phyloP scores from a whole-genome alignment of 352 stramenopile species.

The Globisporangium megalacanthum region DNA sequence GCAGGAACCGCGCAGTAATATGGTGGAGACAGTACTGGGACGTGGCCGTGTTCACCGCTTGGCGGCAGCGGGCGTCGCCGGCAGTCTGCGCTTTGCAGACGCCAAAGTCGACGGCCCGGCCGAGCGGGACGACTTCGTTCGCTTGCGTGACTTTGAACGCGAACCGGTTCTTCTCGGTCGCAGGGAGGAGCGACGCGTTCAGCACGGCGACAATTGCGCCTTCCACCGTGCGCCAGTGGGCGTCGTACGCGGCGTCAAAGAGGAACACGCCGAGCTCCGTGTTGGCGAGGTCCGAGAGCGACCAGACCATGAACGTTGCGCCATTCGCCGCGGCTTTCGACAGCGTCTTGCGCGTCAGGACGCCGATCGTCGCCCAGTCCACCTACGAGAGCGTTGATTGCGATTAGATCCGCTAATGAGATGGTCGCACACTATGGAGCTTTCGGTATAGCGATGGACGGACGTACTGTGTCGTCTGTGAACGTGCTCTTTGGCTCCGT shows the following conservation, averaged over 20 bases:
- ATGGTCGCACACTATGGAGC: no score
- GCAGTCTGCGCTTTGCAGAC: conserved; percentile 71
- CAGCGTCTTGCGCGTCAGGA: conserved; percentile 63
- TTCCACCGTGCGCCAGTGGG: conserved; percentile 59
- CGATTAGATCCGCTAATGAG: no score
- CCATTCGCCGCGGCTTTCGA: conserved; percentile 62
- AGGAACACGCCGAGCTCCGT: conserved; percentile 74
- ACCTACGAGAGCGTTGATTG: conserved; percentile 16
- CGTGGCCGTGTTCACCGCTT: conserved; percentile 73
- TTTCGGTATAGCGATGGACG: neutral
- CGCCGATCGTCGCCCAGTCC: conserved; percentile 82
- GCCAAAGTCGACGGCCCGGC: conserved; percentile 60
- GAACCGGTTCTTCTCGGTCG: conserved; percentile 72
- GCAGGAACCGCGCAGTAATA: conserved; percentile 65
- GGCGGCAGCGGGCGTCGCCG: conserved; percentile 52
- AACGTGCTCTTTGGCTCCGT: conserved; percentile 42
- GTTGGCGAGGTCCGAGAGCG: conserved; percentile 58
- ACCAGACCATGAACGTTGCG: conserved; percentile 78
- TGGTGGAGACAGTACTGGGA: conserved; percentile 77
- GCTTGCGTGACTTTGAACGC: conserved; percentile 63
- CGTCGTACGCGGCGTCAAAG: conserved; percentile 62
- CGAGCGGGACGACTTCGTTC: conserved; percentile 58
- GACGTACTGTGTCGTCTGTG: conserved; percentile 40
- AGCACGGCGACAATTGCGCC: conserved; percentile 64
- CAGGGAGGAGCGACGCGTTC: conserved; percentile 58